These are phyloP conservation scores for Artomyces pyxidatus DNA, from an alignment of 768 basidiomycete species.

Conservation along the genomic window DNA sequence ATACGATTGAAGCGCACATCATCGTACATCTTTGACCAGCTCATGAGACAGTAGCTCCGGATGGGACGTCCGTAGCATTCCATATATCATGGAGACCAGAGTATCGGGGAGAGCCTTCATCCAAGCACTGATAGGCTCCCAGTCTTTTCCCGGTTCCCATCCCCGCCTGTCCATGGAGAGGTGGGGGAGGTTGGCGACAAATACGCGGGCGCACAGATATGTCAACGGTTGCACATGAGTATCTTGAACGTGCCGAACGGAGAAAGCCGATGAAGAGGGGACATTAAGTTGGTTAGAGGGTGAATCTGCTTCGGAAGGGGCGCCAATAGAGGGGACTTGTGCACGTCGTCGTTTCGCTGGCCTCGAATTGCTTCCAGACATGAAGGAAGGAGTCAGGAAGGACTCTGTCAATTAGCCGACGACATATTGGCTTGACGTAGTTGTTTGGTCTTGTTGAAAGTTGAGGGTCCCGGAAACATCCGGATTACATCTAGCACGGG, in stretches of 20 bases:
- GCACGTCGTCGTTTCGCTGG: slow-evolving; percentile 24
- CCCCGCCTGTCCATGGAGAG: slow-evolving; percentile 30
- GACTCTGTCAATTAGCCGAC: too few relatives aligned
- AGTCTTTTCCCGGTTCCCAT: slow-evolving; percentile 27
- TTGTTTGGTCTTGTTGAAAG: too few relatives aligned
- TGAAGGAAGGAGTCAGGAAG: not conserved
- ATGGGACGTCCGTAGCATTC: slow-evolving; percentile 39
- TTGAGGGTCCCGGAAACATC: too few relatives aligned
- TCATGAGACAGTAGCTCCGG: slow-evolving; percentile 46
- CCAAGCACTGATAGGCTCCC: slow-evolving; percentile 24
- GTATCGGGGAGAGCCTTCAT: slow-evolving; percentile 45
- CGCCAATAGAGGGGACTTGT: slow-evolving; percentile 27
- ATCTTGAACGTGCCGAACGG: slow-evolving; percentile 27
- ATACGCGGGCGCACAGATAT: slow-evolving; percentile 41
- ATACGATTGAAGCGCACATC: not conserved
- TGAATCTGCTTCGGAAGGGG: slow-evolving; percentile 37
- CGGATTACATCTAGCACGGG: too few relatives aligned
- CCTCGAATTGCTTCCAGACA: slow-evolving; percentile 9
- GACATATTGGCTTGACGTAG: too few relatives aligned
- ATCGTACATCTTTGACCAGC: slow-evolving; percentile 46
- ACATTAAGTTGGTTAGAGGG: slow-evolving; percentile 28
- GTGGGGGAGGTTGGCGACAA: slow-evolving; percentile 35
- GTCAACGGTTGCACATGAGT: slow-evolving; percentile 35
- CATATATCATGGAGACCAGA: slow-evolving; percentile 42
- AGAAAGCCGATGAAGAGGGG: slow-evolving; percentile 45